Evolutionary conservation across 1,139 yeast genomes (phyloP).

Genomic region (Lodderomyces theae): DNA sequence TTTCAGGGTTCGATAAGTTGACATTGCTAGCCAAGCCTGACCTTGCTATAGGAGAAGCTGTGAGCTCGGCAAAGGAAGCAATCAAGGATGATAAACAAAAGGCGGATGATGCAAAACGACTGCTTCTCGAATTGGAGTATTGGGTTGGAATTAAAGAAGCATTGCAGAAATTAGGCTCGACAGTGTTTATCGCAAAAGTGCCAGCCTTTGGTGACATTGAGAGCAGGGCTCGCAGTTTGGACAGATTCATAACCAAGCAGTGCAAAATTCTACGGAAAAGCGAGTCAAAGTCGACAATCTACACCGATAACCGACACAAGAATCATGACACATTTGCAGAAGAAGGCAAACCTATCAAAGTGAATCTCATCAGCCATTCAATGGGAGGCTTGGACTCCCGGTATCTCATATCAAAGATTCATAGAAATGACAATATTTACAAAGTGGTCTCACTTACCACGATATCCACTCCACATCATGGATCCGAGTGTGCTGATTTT

Average conservation of each 20-base stretch:
- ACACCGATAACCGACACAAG: constrained; percentile 20
- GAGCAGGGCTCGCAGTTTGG: constrained; percentile 61
- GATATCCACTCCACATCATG: constrained; percentile 83
- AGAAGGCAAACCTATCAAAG: constrained; percentile 36
- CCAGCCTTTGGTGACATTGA: constrained; percentile 80
- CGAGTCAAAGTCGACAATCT: constrained; percentile 28
- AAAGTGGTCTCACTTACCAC: constrained; percentile 74
- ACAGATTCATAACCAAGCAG: constrained; percentile 48
- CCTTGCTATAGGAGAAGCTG: constrained; percentile 15
- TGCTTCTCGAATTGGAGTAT: constrained; percentile 55
- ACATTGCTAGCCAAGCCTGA: constrained; percentile 41
- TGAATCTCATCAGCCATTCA: constrained; percentile 85
- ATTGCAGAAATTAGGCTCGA: constrained; percentile 58
- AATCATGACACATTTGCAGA: constrained; percentile 13
- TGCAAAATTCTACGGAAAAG: constrained; percentile 30
- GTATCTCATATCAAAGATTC: constrained; percentile 53
- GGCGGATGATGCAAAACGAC: not conserved
- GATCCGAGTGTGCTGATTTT: constrained; percentile 81
- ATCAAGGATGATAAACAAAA: constrained; percentile 1
- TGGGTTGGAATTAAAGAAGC: constrained; percentile 78
- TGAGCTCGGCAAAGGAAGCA: constrained; percentile 16
- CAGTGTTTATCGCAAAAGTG: constrained; percentile 70
- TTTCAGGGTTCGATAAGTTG: constrained; percentile 73
- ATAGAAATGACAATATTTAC: constrained; percentile 37
- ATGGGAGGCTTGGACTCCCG: constrained; percentile 93